Evolutionary conservation across 257 asterid species (phyloP).

Genomic region (Marsdenia floribunda): DNA sequence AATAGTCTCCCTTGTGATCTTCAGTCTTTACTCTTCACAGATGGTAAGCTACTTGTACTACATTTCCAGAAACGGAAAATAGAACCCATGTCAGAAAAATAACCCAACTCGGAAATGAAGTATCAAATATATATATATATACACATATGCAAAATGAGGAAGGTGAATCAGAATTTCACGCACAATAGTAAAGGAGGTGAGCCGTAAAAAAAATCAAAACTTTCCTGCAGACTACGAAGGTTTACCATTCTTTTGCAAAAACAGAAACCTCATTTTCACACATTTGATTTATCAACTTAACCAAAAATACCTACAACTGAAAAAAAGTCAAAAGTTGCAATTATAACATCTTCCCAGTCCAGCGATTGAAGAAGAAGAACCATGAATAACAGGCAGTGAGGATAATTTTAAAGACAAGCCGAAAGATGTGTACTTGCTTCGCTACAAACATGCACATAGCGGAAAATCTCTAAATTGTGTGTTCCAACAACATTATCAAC

Average conservation of each 20-base stretch:
- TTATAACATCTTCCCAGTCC: slow-evolving; percentile 29
- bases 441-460: slow-evolving; percentile 1
- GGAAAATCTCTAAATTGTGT: slow-evolving; percentile 9
- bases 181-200: slow-evolving; percentile 37
- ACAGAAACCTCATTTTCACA: slow-evolving; percentile 21
- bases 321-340: slow-evolving; percentile 22
- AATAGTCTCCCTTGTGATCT: slow-evolving; percentile 11
- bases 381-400: slow-evolving; percentile 25
- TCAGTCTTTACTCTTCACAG: slow-evolving; percentile 30
- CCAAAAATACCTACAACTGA: slow-evolving; percentile 30
- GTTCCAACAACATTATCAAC: background rate
- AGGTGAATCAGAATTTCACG: slow-evolving; percentile 40
- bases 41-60: slow-evolving; percentile 47
- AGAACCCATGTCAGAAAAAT: slow-evolving; percentile 46
- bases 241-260: slow-evolving; percentile 30
- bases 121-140: slow-evolving; percentile 11
- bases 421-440: background rate
- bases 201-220: slow-evolving; percentile 28
- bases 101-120: slow-evolving; percentile 26
- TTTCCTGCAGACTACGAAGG: slow-evolving; percentile 34
- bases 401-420: slow-evolving; percentile 1
- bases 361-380: slow-evolving; percentile 22
- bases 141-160: slow-evolving; percentile 34
- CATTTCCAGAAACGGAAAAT: slow-evolving; percentile 40
- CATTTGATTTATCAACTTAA: slow-evolving; percentile 41